Conservation (phyloP, 345 rosid species). For the Gossypium longicalyx region DNA sequence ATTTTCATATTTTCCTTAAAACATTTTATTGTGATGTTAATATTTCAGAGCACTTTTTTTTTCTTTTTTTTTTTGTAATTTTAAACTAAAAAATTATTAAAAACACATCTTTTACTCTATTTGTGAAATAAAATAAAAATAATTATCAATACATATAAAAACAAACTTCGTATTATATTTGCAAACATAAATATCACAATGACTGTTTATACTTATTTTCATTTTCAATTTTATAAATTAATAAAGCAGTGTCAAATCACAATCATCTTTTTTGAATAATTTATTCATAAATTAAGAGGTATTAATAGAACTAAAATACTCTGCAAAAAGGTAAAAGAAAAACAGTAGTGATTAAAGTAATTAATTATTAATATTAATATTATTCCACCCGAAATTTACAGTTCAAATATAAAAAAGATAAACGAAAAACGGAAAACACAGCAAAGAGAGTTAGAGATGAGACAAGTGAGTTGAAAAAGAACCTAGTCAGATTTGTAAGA, state of each 20-base stretch:
- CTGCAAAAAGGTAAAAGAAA: neutral
- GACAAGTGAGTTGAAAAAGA: neutral
- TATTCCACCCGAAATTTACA: constrained; percentile 4
- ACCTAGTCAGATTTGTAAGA: constrained; percentile 19
- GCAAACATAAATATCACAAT: too few species aligned
- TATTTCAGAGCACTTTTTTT: neutral
- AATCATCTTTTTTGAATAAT: too few species aligned
- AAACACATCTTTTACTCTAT: too few species aligned
- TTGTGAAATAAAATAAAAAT: too few species aligned
- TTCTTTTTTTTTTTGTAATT: too few species aligned
- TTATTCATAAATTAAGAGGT: too few species aligned
- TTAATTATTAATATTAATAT: constrained; percentile 1
- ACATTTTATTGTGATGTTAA: neutral
- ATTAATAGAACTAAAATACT: too few species aligned
- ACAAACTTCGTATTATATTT: too few species aligned
- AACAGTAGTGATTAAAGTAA: neutral
- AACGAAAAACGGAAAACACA: neutral
- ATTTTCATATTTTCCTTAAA: neutral
- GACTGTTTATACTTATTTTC: too few species aligned
- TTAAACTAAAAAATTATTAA: too few species aligned
- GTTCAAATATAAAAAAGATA: neutral
- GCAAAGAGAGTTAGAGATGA: constrained; percentile 4
- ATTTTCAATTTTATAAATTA: neutral
- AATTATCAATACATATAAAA: too few species aligned
- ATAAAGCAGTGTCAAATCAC: neutral